Conservation (phyloP, 2,329 filamentous ascomycete species). For the Scytalidium sp. region DNA sequence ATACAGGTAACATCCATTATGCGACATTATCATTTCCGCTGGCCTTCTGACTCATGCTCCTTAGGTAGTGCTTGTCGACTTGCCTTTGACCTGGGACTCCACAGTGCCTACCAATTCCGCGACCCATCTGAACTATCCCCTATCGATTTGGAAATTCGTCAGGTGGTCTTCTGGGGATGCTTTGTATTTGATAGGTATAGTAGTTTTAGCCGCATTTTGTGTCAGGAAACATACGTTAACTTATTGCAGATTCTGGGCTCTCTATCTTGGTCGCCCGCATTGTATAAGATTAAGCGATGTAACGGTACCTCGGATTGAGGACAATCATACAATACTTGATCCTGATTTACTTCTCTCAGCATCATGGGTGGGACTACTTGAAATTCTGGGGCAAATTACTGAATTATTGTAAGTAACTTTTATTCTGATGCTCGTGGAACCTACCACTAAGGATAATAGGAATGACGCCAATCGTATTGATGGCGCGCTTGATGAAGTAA, state of each 20-base stretch:
- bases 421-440: too few relatives aligned
- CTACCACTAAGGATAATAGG: too few relatives aligned
- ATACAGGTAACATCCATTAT: background rate
- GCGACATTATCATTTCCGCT: too few relatives aligned
- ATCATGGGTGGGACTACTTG: background rate
- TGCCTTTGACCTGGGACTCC: background rate
- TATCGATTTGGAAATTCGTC: background rate
- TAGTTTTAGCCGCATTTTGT: too few relatives aligned
- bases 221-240: too few relatives aligned
- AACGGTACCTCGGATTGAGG: background rate
- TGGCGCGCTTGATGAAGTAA: too few relatives aligned
- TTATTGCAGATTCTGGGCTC: background rate
- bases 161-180: background rate
- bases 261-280: background rate
- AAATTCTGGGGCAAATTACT: background rate
- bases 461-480: too few relatives aligned
- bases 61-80: background rate
- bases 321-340: too few relatives aligned
- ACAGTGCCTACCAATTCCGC: background rate
- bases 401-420: too few relatives aligned
- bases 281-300: background rate
- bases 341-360: too few relatives aligned
- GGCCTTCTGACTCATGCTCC: too few relatives aligned
- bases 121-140: background rate
- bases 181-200: background rate